Evolutionary conservation across 2,329 filamentous ascomycete species (phyloP).

Genomic region (Fusarium odoratissimum): DNA sequence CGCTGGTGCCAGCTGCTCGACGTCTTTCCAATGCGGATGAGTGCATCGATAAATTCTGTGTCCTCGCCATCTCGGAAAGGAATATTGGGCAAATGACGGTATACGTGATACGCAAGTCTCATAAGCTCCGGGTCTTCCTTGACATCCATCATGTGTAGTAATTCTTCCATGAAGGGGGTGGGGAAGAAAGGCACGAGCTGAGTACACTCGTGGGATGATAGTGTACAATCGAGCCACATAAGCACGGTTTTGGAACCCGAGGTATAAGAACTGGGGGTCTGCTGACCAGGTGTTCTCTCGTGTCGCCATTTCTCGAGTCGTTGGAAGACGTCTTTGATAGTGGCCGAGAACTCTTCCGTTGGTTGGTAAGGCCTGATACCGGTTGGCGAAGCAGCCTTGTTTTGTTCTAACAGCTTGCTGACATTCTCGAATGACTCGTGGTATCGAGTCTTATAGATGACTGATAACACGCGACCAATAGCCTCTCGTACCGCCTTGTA

Average conservation of each 20-base stretch:
- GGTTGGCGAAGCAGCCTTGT: slow-evolving; percentile 83
- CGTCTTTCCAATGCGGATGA: slow-evolving; percentile 88
- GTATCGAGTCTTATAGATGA: slow-evolving; percentile 90
- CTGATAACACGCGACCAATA: slow-evolving; percentile 88
- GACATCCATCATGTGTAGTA: slow-evolving; percentile 99
- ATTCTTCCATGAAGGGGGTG: slow-evolving; percentile 86
- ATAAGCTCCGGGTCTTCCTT: slow-evolving; percentile 98
- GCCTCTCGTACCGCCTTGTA: slow-evolving; percentile 98
- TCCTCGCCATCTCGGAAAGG: slow-evolving; percentile 91
- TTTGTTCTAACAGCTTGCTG: slow-evolving; percentile 76
- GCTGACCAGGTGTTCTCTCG: slow-evolving; percentile 85
- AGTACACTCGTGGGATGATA: slow-evolving; percentile 93
- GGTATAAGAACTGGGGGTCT: slow-evolving; percentile 94
- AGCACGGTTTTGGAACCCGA: slow-evolving; percentile 96
- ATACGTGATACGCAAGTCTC: slow-evolving; percentile 94
- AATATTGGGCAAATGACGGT: slow-evolving; percentile 94
- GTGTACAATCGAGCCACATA: slow-evolving; percentile 90
- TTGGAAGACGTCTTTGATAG: slow-evolving; percentile 79
- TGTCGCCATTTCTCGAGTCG: slow-evolving; percentile 89
- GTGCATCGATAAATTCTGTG: slow-evolving; percentile 81
- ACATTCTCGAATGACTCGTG: slow-evolving; percentile 93
- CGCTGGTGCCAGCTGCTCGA: slow-evolving; percentile 95
- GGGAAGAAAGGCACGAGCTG: slow-evolving; percentile 93
- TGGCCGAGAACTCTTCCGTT: slow-evolving; percentile 76
- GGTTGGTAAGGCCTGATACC: slow-evolving; percentile 87